These are phyloP conservation scores for Colletotrichum sp. DNA, from an alignment of 2,329 filamentous ascomycete species.

Conservation along the genomic window DNA sequence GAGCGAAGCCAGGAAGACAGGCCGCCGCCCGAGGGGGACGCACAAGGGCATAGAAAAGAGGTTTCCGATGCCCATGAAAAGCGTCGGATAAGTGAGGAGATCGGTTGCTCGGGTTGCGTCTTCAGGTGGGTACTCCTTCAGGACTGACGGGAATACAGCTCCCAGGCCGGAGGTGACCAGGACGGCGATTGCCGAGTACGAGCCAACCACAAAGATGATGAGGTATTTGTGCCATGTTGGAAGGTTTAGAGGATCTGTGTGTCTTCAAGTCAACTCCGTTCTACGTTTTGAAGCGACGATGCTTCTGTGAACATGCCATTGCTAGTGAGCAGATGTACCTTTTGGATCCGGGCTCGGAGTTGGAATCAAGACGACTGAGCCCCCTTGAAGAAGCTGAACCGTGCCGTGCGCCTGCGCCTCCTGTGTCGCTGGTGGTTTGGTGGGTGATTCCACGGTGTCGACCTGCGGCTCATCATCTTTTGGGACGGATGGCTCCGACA, in stretches of 20 bases:
- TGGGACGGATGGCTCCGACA: not conserved
- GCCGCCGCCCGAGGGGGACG: slow-evolving; percentile 33
- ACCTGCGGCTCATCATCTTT: not conserved
- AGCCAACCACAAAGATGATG: slow-evolving; percentile 25
- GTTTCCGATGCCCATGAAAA: slow-evolving; percentile 33
- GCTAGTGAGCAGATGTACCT: not conserved
- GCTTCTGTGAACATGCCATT: not conserved
- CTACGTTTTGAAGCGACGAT: not conserved
- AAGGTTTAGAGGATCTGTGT: slow-evolving; percentile 29
- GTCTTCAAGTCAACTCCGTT: not conserved
- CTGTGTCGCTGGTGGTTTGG: not conserved
- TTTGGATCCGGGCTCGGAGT: slow-evolving; percentile 26
- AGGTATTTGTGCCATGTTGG: slow-evolving; percentile 27
- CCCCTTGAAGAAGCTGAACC: not conserved
- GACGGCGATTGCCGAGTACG: slow-evolving; percentile 19
- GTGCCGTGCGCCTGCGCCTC: not conserved
- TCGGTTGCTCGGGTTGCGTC: slow-evolving; percentile 19
- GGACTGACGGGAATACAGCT: slow-evolving; percentile 16
- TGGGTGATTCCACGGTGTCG: not conserved
- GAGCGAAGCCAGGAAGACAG: slow-evolving; percentile 32
- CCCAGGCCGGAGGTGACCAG: slow-evolving; percentile 23
- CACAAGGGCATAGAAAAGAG: slow-evolving; percentile 36
- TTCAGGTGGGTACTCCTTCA: slow-evolving; percentile 19
- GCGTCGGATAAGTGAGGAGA: slow-evolving; percentile 35
- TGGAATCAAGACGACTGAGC: slow-evolving; percentile 26